phyloP scores from a whole-genome alignment of 179 eudicot genomes.

The Silene coronaria region DNA sequence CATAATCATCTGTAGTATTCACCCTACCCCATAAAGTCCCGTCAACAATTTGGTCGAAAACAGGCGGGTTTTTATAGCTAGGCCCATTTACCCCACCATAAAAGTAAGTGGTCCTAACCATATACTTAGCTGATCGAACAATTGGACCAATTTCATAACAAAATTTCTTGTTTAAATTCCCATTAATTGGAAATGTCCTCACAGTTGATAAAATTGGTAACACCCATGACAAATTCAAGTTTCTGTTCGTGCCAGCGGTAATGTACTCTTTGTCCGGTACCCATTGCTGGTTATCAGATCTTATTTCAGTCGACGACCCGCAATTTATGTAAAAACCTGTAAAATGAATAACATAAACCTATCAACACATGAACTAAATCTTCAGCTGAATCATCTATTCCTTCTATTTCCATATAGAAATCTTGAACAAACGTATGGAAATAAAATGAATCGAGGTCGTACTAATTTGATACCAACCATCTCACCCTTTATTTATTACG shows the following conservation, averaged over 20 bases:
- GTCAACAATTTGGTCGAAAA: slow-evolving; percentile 88
- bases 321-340: slow-evolving; percentile 62
- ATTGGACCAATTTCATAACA: slow-evolving; percentile 65
- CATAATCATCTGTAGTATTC: slow-evolving; percentile 75
- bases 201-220: slow-evolving; percentile 47
- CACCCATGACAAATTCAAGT: slow-evolving; percentile 25
- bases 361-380: neutral
- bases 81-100: slow-evolving; percentile 73
- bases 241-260: slow-evolving; percentile 40
- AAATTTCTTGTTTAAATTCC: slow-evolving; percentile 51
- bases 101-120: slow-evolving; percentile 73
- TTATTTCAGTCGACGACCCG: slow-evolving; percentile 42
- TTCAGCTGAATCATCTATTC: neutral
- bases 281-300: slow-evolving; percentile 42
- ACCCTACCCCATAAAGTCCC: slow-evolving; percentile 76
- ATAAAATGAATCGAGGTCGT: no score
- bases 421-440: no score
- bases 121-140: slow-evolving; percentile 40
- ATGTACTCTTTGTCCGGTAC: slow-evolving; percentile 44
- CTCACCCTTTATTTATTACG: no score
- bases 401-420: neutral
- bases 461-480: neutral
- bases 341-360: neutral
- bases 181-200: slow-evolving; percentile 50
- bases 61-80: slow-evolving; percentile 42